These are phyloP conservation scores for Remersonia thermophila DNA, from an alignment of 2,329 filamentous ascomycete genomes.

Conservation along the genomic window DNA sequence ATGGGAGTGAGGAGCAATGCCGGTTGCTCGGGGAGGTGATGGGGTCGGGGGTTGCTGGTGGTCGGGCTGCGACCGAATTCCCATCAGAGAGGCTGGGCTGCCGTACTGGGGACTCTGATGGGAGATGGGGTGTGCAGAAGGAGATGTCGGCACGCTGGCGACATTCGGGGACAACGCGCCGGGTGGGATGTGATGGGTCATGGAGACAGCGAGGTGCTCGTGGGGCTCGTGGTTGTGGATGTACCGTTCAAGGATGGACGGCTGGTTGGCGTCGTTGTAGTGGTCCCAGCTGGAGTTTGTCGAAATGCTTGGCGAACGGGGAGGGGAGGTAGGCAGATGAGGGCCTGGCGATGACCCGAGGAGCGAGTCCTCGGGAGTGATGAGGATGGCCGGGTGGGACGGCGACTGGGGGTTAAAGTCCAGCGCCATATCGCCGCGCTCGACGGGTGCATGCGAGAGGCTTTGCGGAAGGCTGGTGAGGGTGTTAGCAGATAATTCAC, in stretches of 20 bases:
- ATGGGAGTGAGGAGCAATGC: no score
- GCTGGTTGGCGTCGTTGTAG: neutral
- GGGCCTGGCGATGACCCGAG: neutral
- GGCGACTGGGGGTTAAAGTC: neutral
- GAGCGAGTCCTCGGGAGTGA: conserved; percentile 2
- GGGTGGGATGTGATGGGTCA: neutral
- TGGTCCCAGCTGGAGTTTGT: neutral
- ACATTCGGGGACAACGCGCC: neutral
- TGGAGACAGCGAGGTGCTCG: neutral
- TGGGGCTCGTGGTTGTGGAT: conserved; percentile 2
- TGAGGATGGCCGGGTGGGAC: neutral
- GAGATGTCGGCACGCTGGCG: neutral
- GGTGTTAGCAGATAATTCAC: no score
- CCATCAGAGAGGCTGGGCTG: no score
- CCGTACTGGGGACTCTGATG: neutral
- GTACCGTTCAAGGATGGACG: conserved; percentile 1
- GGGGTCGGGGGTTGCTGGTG: no score
- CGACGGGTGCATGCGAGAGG: no score
- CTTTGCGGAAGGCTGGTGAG: no score
- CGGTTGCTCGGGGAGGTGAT: no score
- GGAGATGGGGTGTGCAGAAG: neutral
- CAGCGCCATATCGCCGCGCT: no score
- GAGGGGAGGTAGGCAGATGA: neutral
- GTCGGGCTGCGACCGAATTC: no score
- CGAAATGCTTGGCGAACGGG: conserved; percentile 1